Conservation (phyloP, 306 rosid genomes). For the Castanea crenata region DNA sequence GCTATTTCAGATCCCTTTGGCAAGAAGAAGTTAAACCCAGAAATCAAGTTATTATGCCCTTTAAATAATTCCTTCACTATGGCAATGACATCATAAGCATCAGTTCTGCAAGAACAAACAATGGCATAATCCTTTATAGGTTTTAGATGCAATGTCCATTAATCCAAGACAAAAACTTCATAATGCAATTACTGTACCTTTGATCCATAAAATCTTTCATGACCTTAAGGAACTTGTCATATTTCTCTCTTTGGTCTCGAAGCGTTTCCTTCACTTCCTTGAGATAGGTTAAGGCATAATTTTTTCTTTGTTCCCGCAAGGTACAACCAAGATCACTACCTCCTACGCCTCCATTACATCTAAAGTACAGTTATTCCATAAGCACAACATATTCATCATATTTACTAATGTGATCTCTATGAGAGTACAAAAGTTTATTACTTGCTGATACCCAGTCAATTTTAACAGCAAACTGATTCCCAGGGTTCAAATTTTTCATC, state of each 20-base stretch:
- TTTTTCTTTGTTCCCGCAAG: constrained; percentile 68
- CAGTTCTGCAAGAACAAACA: constrained; percentile 59
- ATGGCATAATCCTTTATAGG: constrained; percentile 8
- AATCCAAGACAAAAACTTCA: constrained; percentile 8
- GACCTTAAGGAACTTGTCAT: constrained; percentile 81
- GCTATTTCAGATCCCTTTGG: constrained; percentile 94
- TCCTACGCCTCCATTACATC: neutral
- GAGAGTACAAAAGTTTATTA: neutral
- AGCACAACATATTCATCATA: neutral
- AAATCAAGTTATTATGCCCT: constrained; percentile 86
- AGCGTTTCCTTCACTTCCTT: constrained; percentile 86
- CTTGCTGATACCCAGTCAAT: neutral
- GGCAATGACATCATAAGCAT: constrained; percentile 75
- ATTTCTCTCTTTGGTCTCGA: constrained; percentile 75
- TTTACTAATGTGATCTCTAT: constrained; percentile 1
- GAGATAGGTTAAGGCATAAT: constrained; percentile 75
- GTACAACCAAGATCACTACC: constrained; percentile 34
- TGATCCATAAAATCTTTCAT: constrained; percentile 92
- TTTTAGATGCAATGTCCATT: constrained; percentile 12
- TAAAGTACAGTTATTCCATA: constrained; percentile 14
- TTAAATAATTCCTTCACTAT: constrained; percentile 92
- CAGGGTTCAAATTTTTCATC: too few relatives aligned
- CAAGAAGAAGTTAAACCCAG: constrained; percentile 91
- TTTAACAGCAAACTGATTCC: neutral
- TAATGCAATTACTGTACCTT: constrained; percentile 44